Conservation (phyloP, 2,329 filamentous ascomycete species). For the Neopestalotiopsis clavispora region DNA sequence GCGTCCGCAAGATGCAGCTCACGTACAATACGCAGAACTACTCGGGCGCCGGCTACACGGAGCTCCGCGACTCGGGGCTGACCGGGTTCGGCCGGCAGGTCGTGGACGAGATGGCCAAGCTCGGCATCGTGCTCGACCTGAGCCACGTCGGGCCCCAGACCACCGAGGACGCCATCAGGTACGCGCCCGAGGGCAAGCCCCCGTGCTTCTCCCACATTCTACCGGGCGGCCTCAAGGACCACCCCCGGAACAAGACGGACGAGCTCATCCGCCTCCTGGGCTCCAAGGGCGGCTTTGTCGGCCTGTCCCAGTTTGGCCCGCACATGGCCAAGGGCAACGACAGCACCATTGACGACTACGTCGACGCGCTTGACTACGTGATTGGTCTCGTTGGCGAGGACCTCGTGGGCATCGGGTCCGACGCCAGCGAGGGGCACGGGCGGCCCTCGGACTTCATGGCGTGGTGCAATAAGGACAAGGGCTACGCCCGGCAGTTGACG, state of each 20-base stretch:
- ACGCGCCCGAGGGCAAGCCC: constrained; percentile 37
- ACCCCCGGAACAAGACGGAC: constrained; percentile 44
- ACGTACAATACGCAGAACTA: constrained; percentile 49
- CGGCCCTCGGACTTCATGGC: constrained; percentile 44
- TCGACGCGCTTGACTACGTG: constrained; percentile 43
- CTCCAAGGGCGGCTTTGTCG: constrained; percentile 42
- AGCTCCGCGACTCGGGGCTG: constrained; percentile 40
- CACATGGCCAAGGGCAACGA: constrained; percentile 45
- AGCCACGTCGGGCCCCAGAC: constrained; percentile 41
- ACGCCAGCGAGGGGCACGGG: constrained; percentile 43
- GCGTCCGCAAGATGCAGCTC: constrained; percentile 47
- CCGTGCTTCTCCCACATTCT: constrained; percentile 45
- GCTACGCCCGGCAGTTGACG: constrained; percentile 41
- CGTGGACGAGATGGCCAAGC: constrained; percentile 29
- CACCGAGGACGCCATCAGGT: constrained; percentile 36
- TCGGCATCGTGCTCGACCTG: constrained; percentile 41
- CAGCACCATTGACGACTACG: constrained; percentile 46
- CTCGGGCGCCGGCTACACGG: constrained; percentile 43
- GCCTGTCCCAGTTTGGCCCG: constrained; percentile 43
- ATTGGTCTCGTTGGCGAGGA: constrained; percentile 41
- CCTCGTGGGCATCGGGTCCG: constrained; percentile 42
- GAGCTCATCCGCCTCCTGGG: constrained; percentile 40
- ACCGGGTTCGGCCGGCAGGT: constrained; percentile 33
- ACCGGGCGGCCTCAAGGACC: constrained; percentile 39
- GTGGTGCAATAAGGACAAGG: constrained; percentile 47